Evolutionary conservation across 306 rosid genomes (phyloP), one percentile per base, ranked within the genome.

Genomic region (Vigna hirtella): DNA sequence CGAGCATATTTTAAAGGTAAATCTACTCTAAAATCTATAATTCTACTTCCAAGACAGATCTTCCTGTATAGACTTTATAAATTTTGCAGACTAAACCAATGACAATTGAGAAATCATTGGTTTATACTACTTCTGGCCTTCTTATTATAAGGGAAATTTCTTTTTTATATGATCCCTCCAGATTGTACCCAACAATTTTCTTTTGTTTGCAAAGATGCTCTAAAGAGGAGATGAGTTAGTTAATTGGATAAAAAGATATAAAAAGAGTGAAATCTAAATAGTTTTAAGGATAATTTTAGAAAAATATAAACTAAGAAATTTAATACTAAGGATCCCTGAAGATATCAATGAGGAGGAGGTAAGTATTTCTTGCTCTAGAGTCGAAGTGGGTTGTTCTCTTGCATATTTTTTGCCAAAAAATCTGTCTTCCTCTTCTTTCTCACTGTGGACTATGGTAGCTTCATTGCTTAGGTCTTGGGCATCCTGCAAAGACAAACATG

Each of bases 31-130:
- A 66, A 18, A 53, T 14, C 9, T 42, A 45, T 16, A 61, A 49
- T 32, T 81, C 56, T 26, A 75, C 73, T 69, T 28, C 53, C 72
- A 56, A 11, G 36, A 76, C 20, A 58, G 71, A 18, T 34, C 34
- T 2, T 45, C 1, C 32, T 34, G 72, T 34, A 9, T 20, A 65
- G 28, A 76, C 63, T n/a, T n/a, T 6, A 64, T 22, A 9, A 56
- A 47, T 15, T 56, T 16, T 40, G 18, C 30, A 56, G 40, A 55
- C 76, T 71, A 48, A 15, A 61, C 15, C 15, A 11, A 30, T n/a
- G 43, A 64, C 13, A 43, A 51, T 51, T 6, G 9, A 65, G 28
- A 51, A 28, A n/a, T 51, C 30, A 20, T 52, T 28, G 5, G 42
- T 66, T 77, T 53, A 77, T 30, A 15, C 28, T 24, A 56, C 16